These are phyloP conservation scores for Fusarium buxicola DNA, from an alignment of 2,329 filamentous ascomycete species.

Conservation along the genomic window DNA sequence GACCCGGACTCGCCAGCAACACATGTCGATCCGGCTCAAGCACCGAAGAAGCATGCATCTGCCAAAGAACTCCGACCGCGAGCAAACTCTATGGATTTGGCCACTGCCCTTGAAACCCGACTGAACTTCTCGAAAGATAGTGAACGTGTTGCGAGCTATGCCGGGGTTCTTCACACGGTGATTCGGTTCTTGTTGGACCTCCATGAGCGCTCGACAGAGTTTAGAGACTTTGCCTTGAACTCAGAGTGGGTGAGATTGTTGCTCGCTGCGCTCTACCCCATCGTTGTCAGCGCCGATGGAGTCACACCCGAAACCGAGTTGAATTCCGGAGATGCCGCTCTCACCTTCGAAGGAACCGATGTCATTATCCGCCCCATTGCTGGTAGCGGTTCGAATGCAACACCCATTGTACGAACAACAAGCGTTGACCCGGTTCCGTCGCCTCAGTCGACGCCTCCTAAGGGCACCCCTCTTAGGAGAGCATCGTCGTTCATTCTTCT, in stretches of 20 bases:
- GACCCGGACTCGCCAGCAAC: slow-evolving; percentile 66
- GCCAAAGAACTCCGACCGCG: slow-evolving; percentile 51
- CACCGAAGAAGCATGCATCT: slow-evolving; percentile 24
- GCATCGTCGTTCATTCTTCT: slow-evolving; percentile 93
- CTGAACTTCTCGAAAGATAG: slow-evolving; percentile 53
- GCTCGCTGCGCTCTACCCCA: slow-evolving; percentile 84
- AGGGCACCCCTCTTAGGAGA: slow-evolving; percentile 75
- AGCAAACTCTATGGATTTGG: slow-evolving; percentile 74
- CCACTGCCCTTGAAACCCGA: slow-evolving; percentile 66
- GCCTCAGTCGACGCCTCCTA: slow-evolving; percentile 58
- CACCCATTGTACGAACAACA: slow-evolving; percentile 80
- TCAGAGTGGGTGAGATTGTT: slow-evolving; percentile 87
- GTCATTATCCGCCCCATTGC: slow-evolving; percentile 82
- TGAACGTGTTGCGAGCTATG: slow-evolving; percentile 63
- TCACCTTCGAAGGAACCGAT: slow-evolving; percentile 88
- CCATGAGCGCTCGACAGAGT: slow-evolving; percentile 79
- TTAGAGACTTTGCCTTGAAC: slow-evolving; percentile 82
- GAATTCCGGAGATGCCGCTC: slow-evolving; percentile 81
- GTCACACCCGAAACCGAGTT: slow-evolving; percentile 88
- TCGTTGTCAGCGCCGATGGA: slow-evolving; percentile 86
- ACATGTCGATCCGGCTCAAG: slow-evolving; percentile 14
- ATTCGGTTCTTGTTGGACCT: slow-evolving; percentile 83
- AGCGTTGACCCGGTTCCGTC: slow-evolving; percentile 64
- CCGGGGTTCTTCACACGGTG: slow-evolving; percentile 77
- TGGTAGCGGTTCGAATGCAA: slow-evolving; percentile 63